phyloP scores from a whole-genome alignment of 768 basidiomycete species.

The Suillus paluster region DNA sequence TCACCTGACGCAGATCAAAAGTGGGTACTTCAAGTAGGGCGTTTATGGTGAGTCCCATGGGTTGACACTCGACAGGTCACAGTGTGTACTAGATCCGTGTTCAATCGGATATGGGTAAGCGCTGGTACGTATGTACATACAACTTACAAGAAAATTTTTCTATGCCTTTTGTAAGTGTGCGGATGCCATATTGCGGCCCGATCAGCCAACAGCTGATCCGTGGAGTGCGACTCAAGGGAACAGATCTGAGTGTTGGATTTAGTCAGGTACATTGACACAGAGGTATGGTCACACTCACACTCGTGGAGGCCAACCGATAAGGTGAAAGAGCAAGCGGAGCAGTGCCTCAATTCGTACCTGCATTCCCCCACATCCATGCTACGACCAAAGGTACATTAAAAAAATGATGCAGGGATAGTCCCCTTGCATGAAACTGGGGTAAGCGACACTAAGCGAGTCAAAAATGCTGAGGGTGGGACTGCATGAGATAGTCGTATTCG shows the following conservation, averaged over 20 bases:
- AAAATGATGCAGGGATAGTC: neutral
- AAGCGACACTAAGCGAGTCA: neutral
- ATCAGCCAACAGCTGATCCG: neutral
- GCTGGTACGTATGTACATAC: too few relatives aligned
- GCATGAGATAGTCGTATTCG: neutral
- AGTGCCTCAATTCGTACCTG: neutral
- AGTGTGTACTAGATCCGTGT: neutral
- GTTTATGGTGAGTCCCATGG: neutral
- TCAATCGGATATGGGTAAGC: neutral
- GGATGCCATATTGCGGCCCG: neutral
- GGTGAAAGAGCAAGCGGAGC: neutral
- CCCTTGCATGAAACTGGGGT: neutral
- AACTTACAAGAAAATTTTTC: neutral
- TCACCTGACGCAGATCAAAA: neutral
- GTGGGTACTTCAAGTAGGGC: neutral
- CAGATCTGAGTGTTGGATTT: neutral
- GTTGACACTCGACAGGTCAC: neutral
- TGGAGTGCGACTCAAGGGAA: conserved; percentile 4
- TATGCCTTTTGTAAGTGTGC: neutral
- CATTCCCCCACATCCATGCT: neutral
- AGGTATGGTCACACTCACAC: neutral
- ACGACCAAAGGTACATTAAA: neutral
- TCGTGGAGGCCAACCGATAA: neutral
- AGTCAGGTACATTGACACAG: neutral
- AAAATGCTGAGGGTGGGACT: neutral